Percentiles rank a stretch among this genome's conserved stretches.
Evolutionary conservation across 164 flowering plant genomes (phyloP).

Genomic region (Chimonanthus praecox): DNA sequence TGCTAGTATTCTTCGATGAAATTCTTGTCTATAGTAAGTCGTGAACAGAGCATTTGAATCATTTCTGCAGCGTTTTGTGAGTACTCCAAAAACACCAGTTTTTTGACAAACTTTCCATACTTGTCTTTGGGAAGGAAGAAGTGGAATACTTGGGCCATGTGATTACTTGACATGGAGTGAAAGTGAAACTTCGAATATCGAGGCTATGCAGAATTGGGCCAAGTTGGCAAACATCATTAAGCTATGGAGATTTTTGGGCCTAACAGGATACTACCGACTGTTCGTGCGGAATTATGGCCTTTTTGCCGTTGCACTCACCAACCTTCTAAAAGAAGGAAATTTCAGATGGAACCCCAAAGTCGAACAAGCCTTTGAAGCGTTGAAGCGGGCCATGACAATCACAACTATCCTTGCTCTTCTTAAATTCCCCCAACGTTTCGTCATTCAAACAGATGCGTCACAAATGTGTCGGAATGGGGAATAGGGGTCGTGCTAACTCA

Average conservation of each 20-base stretch:
- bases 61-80: not conserved
- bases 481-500: not conserved
- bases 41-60: not conserved
- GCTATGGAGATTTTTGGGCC: slow-evolving; percentile 1
- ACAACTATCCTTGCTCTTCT: not conserved
- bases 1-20: slow-evolving; percentile 2
- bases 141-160: slow-evolving; percentile 1
- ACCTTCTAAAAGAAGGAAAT: not conserved
- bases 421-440: not conserved
- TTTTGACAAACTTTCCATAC: not conserved
- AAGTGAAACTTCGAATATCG: not conserved
- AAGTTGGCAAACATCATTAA: not conserved
- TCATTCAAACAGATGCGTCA: slow-evolving; percentile 2
- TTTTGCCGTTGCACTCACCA: not conserved
- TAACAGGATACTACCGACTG: slow-evolving; percentile 3
- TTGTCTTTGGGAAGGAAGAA: not conserved
- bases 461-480: not conserved
- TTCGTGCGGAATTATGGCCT: slow-evolving; percentile 2
- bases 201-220: slow-evolving; percentile 1
- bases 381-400: not conserved
- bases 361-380: not conserved
- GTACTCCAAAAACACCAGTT: not conserved
- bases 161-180: not conserved
- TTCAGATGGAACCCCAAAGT: not conserved
- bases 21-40: not conserved